Percentiles rank a stretch among this genome's conserved stretches.
phyloP scores from a whole-genome alignment of 345 rosid species.

The Acer campestre region DNA sequence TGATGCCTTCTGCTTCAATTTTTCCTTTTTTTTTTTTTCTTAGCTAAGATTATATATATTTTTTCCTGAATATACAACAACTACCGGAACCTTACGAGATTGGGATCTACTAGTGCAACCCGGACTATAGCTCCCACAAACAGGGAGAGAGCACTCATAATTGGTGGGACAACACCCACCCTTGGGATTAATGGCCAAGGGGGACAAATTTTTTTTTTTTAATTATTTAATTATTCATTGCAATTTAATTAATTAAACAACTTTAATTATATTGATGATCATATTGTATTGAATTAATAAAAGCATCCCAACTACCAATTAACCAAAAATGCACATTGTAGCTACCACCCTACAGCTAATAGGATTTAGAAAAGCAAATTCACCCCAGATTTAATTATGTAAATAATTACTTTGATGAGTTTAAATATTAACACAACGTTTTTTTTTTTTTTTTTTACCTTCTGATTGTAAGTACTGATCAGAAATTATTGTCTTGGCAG shows the following conservation, averaged over 20 bases:
- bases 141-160: too few species aligned
- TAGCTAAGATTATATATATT: background rate
- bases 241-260: background rate
- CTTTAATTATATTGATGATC: background rate
- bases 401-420: background rate
- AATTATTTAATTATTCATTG: background rate
- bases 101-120: too few species aligned
- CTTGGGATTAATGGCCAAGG: too few species aligned
- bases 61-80: too few species aligned
- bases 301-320: background rate
- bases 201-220: too few species aligned
- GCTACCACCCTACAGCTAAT: background rate
- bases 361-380: background rate
- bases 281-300: background rate
- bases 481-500: too few species aligned
- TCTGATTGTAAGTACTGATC: too few species aligned
- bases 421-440: too few species aligned
- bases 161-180: too few species aligned
- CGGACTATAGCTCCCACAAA: too few species aligned
- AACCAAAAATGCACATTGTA: background rate
- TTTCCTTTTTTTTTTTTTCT: background rate
- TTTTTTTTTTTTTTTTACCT: too few species aligned
- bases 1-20: constrained; percentile 10
- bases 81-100: too few species aligned
- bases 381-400: background rate